A percentile compares a stretch with the other conserved stretches of the same genome.
Evolutionary conservation across 768 basidiomycete species (phyloP).

Genomic region (Boletus rufocinnamomeus): DNA sequence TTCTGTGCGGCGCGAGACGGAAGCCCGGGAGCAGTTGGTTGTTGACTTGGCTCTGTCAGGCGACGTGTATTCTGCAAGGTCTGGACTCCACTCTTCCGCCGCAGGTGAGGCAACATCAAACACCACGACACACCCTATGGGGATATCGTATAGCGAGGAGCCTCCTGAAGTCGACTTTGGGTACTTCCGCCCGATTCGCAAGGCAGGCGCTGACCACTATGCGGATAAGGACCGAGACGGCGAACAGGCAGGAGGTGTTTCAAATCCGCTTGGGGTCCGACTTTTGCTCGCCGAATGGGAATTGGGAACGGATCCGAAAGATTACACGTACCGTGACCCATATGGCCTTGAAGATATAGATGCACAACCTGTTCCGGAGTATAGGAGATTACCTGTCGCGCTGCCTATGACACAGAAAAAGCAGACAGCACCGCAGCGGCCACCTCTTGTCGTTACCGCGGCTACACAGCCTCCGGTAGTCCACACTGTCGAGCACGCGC

Average conservation of each 20-base stretch:
- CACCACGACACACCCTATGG: conserved; percentile 26
- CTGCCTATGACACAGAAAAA: conserved; percentile 23
- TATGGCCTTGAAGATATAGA: conserved; percentile 44
- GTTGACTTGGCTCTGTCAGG: conserved; percentile 63
- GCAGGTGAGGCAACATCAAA: conserved; percentile 11
- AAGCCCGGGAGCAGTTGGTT: conserved; percentile 61
- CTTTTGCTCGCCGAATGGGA: conserved; percentile 72
- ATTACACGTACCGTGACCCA: conserved; percentile 56
- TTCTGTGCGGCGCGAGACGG: conserved; percentile 49
- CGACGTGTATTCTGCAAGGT: conserved; percentile 53
- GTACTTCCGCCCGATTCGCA: conserved; percentile 55
- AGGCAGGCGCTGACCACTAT: conserved; percentile 30
- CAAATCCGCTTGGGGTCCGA: conserved; percentile 54
- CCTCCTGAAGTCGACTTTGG: conserved; percentile 63
- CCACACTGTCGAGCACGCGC: conserved; percentile 4
- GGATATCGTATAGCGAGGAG: conserved; percentile 53
- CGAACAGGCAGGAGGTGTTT: conserved; percentile 24
- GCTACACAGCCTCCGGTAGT: conserved; percentile 25
- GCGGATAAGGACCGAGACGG: conserved; percentile 24
- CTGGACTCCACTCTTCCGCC: conserved; percentile 15
- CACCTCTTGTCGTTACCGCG: conserved; percentile 43
- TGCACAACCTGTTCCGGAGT: conserved; percentile 12
- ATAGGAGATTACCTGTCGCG: conserved; percentile 11
- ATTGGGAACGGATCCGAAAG: conserved; percentile 49
- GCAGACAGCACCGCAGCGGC: conserved; percentile 30